Evolutionary conservation across 2,329 filamentous ascomycete genomes (phyloP), one percentile per base, ranked within the genome.

Genomic region (Fusarium sp.): DNA sequence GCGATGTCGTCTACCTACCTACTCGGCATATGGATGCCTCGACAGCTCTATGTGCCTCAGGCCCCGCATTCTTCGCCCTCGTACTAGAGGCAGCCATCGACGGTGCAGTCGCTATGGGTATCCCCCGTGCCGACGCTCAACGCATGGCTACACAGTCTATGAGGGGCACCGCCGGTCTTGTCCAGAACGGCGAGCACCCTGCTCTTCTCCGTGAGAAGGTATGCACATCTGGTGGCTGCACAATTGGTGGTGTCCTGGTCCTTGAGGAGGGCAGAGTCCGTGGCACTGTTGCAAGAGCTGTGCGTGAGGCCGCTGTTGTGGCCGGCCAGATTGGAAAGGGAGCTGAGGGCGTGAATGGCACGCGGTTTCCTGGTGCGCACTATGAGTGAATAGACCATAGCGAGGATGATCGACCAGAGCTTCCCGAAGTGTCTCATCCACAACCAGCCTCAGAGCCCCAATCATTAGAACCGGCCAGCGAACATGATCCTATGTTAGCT

Each of bases 81-180:
- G 85, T 94, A 72, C 83, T 93, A 17, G 92, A 95, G 78, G 90
- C 90, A 9, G 85, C 91, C 43, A 88, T 91, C 15, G 91, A 94
- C 71, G 92, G 91, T 9, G 91, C 88, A 6, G 90, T 95, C 2
- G 91, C 91, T 15, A 92, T 93, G 89, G 92, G 92, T 0, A 75
- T 95, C 31, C 90, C 91, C 6, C 83, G 91, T 46, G 86, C 85
- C 4, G 91, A 94, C 75, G 91, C 91, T 1, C 88, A 89, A 75
- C 81, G 87, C 63, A 94, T 95, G 91, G 91, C 91, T 25, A 90
- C 91, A 2, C 92, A 95, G 81, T 88, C 89, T 14, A 93, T 94
- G 90, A 85, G 87, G 68, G 92, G 92, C 21, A 88, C 90, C 1
- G 90, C 91, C 1, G 88, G 86, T 0, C 74, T 94, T 71, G 87